A percentile compares a stretch with the other conserved stretches of the same genome.
Evolutionary conservation across 768 basidiomycete genomes (phyloP).

Genomic region (Suillus luteus): DNA sequence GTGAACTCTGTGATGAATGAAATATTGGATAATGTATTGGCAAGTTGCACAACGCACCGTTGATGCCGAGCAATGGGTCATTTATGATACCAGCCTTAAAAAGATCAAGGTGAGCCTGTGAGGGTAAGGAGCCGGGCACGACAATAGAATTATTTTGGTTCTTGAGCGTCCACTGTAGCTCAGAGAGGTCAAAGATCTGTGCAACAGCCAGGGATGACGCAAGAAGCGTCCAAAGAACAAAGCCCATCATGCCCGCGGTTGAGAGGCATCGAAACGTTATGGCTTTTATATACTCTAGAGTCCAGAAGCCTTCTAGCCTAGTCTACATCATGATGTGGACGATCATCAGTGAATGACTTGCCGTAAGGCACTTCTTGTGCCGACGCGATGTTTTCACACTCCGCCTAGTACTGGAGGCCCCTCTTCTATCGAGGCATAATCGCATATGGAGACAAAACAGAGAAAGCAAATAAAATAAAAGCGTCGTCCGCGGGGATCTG

Average conservation of each 20-base stretch:
- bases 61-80: constrained; percentile 54
- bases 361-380: too few species aligned
- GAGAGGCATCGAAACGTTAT: not conserved
- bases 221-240: constrained; percentile 2
- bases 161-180: constrained; percentile 52
- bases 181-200: constrained; percentile 44
- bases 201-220: constrained; percentile 17
- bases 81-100: constrained; percentile 52
- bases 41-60: constrained; percentile 39
- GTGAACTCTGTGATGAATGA: constrained; percentile 44
- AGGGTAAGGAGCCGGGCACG: constrained; percentile 53
- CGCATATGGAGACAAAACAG: too few species aligned
- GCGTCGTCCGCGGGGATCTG: too few species aligned
- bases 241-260: constrained; percentile 8
- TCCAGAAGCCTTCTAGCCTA: not conserved
- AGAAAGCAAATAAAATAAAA: too few species aligned
- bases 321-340: too few species aligned
- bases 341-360: too few species aligned
- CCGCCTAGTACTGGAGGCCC: too few species aligned
- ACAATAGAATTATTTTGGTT: constrained; percentile 56
- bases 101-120: constrained; percentile 57
- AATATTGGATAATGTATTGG: not conserved
- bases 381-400: too few species aligned
- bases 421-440: too few species aligned
- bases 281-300: not conserved